Evolutionary conservation across 1,139 yeast species (phyloP).

Genomic region (Torulaspora pretoriensis): DNA sequence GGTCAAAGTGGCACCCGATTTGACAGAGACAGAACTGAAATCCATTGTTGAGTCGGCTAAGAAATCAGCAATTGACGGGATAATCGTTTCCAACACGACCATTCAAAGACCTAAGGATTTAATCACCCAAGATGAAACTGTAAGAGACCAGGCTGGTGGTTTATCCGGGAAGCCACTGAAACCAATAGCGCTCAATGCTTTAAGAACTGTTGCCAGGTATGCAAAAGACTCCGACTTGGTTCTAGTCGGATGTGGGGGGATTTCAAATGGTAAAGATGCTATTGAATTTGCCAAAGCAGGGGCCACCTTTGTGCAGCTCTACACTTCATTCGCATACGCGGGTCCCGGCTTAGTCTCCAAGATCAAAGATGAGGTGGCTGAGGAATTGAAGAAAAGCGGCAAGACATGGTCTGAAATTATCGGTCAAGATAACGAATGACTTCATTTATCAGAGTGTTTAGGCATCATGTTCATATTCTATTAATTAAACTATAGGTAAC

Average conservation of each 20-base stretch:
- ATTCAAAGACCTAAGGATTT: conserved; percentile 66
- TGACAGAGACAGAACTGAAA: conserved; percentile 72
- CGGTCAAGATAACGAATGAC: conserved; percentile 48
- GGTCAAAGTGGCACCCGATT: conserved; percentile 92
- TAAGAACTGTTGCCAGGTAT: conserved; percentile 64
- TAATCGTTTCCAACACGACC: conserved; percentile 88
- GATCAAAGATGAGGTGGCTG: conserved; percentile 69
- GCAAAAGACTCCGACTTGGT: conserved; percentile 67
- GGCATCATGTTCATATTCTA: conserved; percentile 4
- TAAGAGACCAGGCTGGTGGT: conserved; percentile 71
- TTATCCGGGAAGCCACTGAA: conserved; percentile 90
- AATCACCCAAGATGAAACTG: conserved; percentile 43
- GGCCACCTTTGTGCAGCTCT: conserved; percentile 78
- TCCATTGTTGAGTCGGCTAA: conserved; percentile 82
- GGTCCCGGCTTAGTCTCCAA: conserved; percentile 87
- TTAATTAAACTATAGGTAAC: conserved; percentile 20
- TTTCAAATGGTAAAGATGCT: conserved; percentile 77
- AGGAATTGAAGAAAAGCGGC: conserved; percentile 65
- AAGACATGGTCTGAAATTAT: conserved; percentile 79
- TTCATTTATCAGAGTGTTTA: background rate
- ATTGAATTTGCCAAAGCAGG: conserved; percentile 92
- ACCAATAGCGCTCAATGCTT: conserved; percentile 68
- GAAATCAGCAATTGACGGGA: conserved; percentile 78
- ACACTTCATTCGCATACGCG: conserved; percentile 86
- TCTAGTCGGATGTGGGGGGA: conserved; percentile 93